These are phyloP conservation scores for Antrodiella citrinella DNA, from an alignment of 768 basidiomycete genomes.

Conservation along the genomic window DNA sequence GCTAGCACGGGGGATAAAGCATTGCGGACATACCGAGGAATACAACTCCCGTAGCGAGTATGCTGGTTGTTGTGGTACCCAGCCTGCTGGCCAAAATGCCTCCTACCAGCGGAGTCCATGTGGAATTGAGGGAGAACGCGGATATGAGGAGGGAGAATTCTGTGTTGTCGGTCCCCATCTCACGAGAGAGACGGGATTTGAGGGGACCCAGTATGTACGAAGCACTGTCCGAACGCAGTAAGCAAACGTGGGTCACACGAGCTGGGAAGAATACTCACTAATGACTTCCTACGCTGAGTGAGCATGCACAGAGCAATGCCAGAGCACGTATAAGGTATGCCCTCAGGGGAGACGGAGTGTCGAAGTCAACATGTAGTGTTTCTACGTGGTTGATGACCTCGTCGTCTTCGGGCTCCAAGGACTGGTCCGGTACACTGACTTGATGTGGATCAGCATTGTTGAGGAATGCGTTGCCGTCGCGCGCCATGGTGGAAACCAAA, in stretches of 20 bases:
- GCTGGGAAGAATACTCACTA: constrained; percentile 39
- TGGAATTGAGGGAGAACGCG: constrained; percentile 66
- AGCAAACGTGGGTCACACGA: neutral
- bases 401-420: too few relatives aligned
- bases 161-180: constrained; percentile 68
- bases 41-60: constrained; percentile 69
- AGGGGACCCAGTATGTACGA: constrained; percentile 72
- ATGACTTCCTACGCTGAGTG: constrained; percentile 68
- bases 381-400: constrained; percentile 9
- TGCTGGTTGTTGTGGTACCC: constrained; percentile 64
- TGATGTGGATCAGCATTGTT: neutral
- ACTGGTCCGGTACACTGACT: too few relatives aligned
- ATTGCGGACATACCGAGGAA: constrained; percentile 38
- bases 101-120: constrained; percentile 73
- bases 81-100: constrained; percentile 63
- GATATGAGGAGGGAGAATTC: constrained; percentile 75
- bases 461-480: neutral
- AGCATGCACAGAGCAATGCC: constrained; percentile 65
- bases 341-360: constrained; percentile 11
- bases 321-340: constrained; percentile 46
- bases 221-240: constrained; percentile 36
- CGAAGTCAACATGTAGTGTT: constrained; percentile 6
- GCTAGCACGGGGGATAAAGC: neutral
- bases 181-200: constrained; percentile 59
- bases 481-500: neutral